Conservation (phyloP, 208 protist species). For the Leishmania arabica region DNA sequence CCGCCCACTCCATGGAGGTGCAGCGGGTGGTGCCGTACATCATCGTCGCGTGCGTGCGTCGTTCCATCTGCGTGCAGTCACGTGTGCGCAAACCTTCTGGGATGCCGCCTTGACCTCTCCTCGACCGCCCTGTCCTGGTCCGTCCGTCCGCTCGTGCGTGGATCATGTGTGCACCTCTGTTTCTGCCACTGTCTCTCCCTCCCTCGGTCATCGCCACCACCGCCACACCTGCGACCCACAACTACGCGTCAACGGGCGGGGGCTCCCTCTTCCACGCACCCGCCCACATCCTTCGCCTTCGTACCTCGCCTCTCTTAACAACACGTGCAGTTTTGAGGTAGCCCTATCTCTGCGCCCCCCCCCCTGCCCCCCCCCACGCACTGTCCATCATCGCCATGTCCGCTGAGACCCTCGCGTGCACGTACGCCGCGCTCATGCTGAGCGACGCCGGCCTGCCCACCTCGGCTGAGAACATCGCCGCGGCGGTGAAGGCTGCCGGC, state of each 20-base stretch:
- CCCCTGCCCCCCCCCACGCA: too few species aligned
- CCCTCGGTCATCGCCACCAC: neutral
- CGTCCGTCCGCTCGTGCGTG: neutral
- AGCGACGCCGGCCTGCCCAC: conserved; percentile 70
- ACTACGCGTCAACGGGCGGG: neutral
- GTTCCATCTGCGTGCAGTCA: neutral
- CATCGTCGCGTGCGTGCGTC: neutral
- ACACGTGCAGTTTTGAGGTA: neutral
- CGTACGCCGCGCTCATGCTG: conserved; percentile 83
- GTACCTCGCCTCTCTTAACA: neutral
- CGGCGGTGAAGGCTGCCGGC: conserved; percentile 70
- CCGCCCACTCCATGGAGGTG: too few species aligned
- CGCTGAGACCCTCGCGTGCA: conserved; percentile 79
- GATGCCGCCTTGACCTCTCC: neutral
- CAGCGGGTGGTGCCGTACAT: neutral
- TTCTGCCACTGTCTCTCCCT: neutral
- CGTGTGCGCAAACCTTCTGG: neutral
- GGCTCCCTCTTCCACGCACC: neutral
- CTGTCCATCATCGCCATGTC: conserved; percentile 38
- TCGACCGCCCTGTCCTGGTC: neutral
- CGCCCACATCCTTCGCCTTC: neutral
- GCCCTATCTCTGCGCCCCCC: neutral
- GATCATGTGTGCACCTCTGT: neutral
- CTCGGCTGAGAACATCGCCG: conserved; percentile 77
- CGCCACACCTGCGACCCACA: neutral